These are phyloP conservation scores for Gaertneriomyces semiglobifer DNA, from an alignment of 192 early-diverging fungal genomes.

Conservation along the genomic window DNA sequence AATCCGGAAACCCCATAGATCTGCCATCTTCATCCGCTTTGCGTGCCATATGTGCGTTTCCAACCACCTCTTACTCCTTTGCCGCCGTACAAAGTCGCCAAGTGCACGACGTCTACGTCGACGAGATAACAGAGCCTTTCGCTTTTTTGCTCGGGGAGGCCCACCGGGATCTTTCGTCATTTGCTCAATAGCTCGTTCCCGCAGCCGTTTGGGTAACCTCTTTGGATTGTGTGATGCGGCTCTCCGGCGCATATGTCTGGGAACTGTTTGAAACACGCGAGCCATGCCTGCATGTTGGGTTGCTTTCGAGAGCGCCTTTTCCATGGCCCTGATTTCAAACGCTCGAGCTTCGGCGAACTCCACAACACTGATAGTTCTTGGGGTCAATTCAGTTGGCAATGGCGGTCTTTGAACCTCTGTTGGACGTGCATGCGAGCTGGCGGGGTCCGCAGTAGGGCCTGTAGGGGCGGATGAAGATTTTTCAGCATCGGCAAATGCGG, in stretches of 20 bases:
- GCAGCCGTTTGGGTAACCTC: constrained; percentile 77
- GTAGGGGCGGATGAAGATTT: not conserved
- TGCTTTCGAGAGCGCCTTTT: constrained; percentile 66
- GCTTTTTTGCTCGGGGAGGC: constrained; percentile 35
- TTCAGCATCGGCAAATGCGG: not conserved
- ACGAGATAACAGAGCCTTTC: constrained; percentile 32
- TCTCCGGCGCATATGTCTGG: constrained; percentile 85
- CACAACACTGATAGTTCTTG: constrained; percentile 49
- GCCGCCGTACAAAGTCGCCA: constrained; percentile 51
- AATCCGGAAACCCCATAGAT: constrained; percentile 76
- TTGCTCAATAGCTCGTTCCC: constrained; percentile 75
- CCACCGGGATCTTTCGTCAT: constrained; percentile 37
- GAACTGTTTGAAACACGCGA: constrained; percentile 86
- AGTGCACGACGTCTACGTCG: constrained; percentile 40
- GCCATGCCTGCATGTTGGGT: constrained; percentile 44
- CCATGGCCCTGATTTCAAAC: constrained; percentile 83
- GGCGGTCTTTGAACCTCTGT: not conserved
- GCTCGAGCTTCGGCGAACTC: constrained; percentile 70
- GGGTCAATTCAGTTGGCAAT: not conserved
- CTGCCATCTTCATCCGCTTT: constrained; percentile 93
- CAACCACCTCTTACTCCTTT: constrained; percentile 72
- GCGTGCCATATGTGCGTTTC: constrained; percentile 99
- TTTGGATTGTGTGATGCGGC: constrained; percentile 94
- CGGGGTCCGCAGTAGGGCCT: not conserved
- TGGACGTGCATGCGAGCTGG: not conserved